Base-by-base conservation (phyloP, 768 basidiomycete species). In the Mycena belliarum region DNA sequence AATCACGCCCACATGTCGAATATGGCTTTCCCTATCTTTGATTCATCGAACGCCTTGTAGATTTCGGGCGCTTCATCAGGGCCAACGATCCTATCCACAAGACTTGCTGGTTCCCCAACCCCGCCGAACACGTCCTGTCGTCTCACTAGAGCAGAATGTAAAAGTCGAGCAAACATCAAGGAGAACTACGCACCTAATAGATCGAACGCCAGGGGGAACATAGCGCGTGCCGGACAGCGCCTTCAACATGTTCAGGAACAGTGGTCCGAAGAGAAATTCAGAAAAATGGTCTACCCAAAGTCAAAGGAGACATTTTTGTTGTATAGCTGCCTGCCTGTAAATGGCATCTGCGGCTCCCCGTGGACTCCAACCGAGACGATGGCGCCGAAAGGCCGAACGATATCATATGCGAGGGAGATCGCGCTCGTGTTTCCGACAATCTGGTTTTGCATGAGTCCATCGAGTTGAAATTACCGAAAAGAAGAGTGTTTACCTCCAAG, bases 221-320 rank as follows among this genome's bases (percentile, higher is more conserved):
- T 84, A 1, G 89, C 84, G 15, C 87, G 83, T 6, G 89, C 89
- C 16, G 89, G 91, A 63, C 90, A 92, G 10, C 90, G 83, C 10
- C 61, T n/a, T 62, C 20, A 15, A 35, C 38, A 20, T 4, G 24
- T 55, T 2, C 48, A 3, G 16, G n/a, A 41, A 10, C 15, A 28
- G 16, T 12, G 38, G 15, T 26, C 18, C 42, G 4, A 11, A 24
- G 25, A 14, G 15, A 16, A 23, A 21, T 7, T n/a, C n/a, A n/a
- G n/a, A 35, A 21, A n/a, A 57, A n/a, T n/a, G 38, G 18, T 47
- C 9, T 24, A 61, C 61, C 91, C 91, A 67, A 92, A 93, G 65
- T 90, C 86, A 24, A 91, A 75, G 1, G 87, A 88, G 8, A 91
- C 79, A 69, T 92, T 93, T 72, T 90, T 89, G 76, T 86, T 76